Percentiles rank a stretch among this genome's conserved stretches.
Conservation (phyloP, 2,329 filamentous ascomycete genomes). For the Gremmenia infestans region DNA sequence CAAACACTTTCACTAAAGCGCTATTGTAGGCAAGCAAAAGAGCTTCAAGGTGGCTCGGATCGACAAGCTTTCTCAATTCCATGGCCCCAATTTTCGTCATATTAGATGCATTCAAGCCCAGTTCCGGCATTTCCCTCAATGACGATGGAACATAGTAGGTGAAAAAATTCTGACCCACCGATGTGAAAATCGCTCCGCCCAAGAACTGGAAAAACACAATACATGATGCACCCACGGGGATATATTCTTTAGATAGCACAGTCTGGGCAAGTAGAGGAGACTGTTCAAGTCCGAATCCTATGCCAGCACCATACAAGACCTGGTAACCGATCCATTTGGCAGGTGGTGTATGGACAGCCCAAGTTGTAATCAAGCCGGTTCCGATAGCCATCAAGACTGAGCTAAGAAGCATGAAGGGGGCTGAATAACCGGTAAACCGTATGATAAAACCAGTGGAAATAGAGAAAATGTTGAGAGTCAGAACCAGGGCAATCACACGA, state of each 20-base stretch:
- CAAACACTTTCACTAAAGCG: no score
- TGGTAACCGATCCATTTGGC: conserved; percentile 54
- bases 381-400: conserved; percentile 37
- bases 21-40: no score
- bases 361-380: conserved; percentile 50
- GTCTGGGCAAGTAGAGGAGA: conserved; percentile 52
- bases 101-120: no score
- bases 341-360: conserved; percentile 42
- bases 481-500: conserved; percentile 32
- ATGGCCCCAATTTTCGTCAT: no score
- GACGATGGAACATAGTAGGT: no score
- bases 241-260: conserved; percentile 47
- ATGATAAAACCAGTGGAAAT: conserved; percentile 24
- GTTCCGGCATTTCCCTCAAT: no score
- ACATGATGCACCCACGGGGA: conserved; percentile 49
- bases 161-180: conserved; percentile 48
- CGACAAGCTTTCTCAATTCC: no score
- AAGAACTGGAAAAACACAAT: conserved; percentile 54
- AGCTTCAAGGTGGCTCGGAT: no score
- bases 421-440: conserved; percentile 47
- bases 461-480: conserved; percentile 29
- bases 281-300: conserved; percentile 56
- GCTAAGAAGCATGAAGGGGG: conserved; percentile 51
- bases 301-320: conserved; percentile 48
- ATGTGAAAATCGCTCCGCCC: conserved; percentile 54